Percentiles rank a stretch among this genome's conserved stretches.
phyloP scores from a whole-genome alignment of 1,284 basidiomycete species.

The Phylloboletellus chloephorus region DNA sequence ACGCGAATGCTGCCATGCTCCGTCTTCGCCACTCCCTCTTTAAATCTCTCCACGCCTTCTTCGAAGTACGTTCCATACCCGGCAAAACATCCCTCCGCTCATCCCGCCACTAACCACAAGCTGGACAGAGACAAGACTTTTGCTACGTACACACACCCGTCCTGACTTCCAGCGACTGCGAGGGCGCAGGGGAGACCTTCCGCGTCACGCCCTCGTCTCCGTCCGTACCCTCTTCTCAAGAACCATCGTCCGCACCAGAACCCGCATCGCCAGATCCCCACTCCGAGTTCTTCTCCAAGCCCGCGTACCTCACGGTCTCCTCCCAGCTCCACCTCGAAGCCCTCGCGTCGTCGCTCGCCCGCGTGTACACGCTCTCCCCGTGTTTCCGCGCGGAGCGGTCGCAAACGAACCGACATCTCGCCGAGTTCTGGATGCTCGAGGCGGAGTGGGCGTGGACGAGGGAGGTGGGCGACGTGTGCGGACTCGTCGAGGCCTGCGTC shows the following conservation, averaged over 20 bases:
- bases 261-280: constrained; percentile 13
- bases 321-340: constrained; percentile 95
- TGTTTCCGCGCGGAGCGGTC: constrained; percentile 91
- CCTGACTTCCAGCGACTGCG: constrained; percentile 88
- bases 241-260: neutral
- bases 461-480: constrained; percentile 55
- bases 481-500: constrained; percentile 65
- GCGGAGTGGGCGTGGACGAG: constrained; percentile 75
- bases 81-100: constrained; percentile 1
- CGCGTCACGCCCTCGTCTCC: constrained; percentile 44
- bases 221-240: constrained; percentile 11
- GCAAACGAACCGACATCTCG: constrained; percentile 86
- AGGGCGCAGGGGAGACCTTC: constrained; percentile 97
- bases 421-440: constrained; percentile 99
- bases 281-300: constrained; percentile 60
- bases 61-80: constrained; percentile 49
- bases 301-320: constrained; percentile 90
- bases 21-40: constrained; percentile 61
- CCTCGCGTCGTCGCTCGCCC: constrained; percentile 68
- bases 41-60: constrained; percentile 54
- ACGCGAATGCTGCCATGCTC: constrained; percentile 65
- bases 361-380: constrained; percentile 89
- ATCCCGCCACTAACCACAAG: constrained; percentile 4
- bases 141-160: constrained; percentile 80
- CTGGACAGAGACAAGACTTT: constrained; percentile 66